Conservation (phyloP, 768 basidiomycete genomes). For the Gloeopeniophorella convolvens region DNA sequence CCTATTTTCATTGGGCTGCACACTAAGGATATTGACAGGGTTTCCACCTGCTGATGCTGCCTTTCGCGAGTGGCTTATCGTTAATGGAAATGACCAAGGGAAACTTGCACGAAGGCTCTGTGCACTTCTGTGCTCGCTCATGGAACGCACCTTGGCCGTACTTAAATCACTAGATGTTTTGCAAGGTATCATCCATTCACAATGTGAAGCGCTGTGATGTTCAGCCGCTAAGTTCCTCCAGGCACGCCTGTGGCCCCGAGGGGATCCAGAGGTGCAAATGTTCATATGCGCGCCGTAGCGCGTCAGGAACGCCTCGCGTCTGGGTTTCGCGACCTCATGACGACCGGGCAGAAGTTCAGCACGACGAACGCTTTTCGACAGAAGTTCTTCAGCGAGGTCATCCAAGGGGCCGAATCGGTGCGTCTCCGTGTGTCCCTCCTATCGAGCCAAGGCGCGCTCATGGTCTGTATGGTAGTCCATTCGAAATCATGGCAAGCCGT, state of each 20-base stretch:
- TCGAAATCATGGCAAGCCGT: too few species aligned
- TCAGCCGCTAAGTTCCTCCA: background rate
- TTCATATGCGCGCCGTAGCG: background rate
- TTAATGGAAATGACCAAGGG: background rate
- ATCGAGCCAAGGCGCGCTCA: too few species aligned
- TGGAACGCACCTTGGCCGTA: background rate
- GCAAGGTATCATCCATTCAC: too few species aligned
- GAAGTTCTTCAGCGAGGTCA: background rate
- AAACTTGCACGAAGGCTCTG: background rate
- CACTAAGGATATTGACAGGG: background rate
- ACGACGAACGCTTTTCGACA: background rate
- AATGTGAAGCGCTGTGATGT: too few species aligned
- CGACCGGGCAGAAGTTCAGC: background rate
- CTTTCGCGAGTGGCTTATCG: background rate
- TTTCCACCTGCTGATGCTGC: background rate
- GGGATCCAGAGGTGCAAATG: too few species aligned
- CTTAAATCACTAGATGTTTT: background rate
- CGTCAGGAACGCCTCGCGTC: background rate
- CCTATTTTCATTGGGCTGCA: background rate
- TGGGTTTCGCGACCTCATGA: background rate
- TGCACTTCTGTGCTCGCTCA: background rate
- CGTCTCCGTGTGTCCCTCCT: too few species aligned
- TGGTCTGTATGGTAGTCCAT: too few species aligned
- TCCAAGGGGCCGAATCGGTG: background rate
- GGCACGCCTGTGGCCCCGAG: too few species aligned